Base-by-base conservation (phyloP, 2,329 filamentous ascomycete species). In the Fusarium continuum region DNA sequence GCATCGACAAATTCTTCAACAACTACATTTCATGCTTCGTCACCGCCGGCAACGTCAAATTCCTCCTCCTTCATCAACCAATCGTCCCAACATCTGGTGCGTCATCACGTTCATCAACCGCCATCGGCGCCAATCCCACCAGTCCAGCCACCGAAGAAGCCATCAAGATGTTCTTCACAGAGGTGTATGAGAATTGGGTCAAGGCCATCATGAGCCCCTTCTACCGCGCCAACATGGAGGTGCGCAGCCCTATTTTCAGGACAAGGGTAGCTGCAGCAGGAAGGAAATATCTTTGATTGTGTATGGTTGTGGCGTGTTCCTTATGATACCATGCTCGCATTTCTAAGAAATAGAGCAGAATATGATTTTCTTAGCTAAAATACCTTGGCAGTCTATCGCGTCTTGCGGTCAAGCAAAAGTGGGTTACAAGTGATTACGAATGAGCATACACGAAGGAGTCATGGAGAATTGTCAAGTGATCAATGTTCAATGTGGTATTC, bases 151-250 rank as follows among this genome's bases (percentile, higher is more conserved):
- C 94, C 6, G 95, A 99, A 79, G 95, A 99, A 79, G 94, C 95
- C 5, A 91, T 98, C 70, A 88, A 92, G 74, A 92, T 92, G 77
- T 99, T 98, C 80, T 97, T 99, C 80, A 84, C 85, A 14, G 95
- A 99, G 74, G 91, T 97, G 11, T 98, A 97, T 79, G 95, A 99
- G 79, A 92, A 89, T 68, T 99, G 94, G 89, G 87, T 97, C 65
- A 99, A 99, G 83, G 91, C 93, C 11, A 88, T 93, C 55, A 98
- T 99, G 95, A 98, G 88, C 74, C 95, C 95, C 0, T 99, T 99
- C 76, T 98, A 97, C 80, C 84, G 85, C 49, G 87, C 90, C 51
- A 94, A 96, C 65, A 91, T 91, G 83, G 89, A 91, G 69, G 88
- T 99, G 47, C 88, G 84, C 73, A 98, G 93, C 77, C 91, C 92